phyloP scores from a whole-genome alignment of 768 basidiomycete species.

The Tylopilus plumbeoviolaceoides region DNA sequence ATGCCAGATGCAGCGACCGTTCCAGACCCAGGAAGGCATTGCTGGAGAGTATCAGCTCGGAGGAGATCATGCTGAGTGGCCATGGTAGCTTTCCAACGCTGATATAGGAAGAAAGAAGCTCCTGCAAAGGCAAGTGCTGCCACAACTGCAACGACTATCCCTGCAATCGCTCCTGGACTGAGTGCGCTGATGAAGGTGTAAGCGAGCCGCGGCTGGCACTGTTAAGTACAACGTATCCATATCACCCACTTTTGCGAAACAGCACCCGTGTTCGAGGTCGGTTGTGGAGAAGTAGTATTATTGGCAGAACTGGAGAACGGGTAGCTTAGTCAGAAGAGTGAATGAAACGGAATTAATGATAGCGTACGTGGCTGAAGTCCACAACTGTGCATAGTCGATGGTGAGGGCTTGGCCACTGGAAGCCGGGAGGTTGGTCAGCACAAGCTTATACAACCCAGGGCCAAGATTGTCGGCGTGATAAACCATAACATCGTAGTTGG shows the following conservation, averaged over 20 bases:
- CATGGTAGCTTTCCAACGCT: conserved; percentile 26
- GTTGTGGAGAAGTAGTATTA: neutral
- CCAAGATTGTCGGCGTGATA: conserved; percentile 39
- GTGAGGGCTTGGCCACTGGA: conserved; percentile 18
- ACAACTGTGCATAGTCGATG: conserved; percentile 34
- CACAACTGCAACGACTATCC: conserved; percentile 7
- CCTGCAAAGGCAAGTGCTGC: conserved; percentile 11
- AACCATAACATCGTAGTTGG: conserved; percentile 28
- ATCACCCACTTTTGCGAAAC: conserved; percentile 13
- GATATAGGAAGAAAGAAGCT: conserved; percentile 24
- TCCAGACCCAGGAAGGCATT: neutral
- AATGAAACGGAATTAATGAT: neutral
- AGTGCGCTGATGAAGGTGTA: conserved; percentile 10
- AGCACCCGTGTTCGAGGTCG: neutral
- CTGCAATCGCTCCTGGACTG: conserved; percentile 21
- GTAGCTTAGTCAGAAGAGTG: neutral
- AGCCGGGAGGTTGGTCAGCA: conserved; percentile 31
- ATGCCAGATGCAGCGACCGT: conserved; percentile 7
- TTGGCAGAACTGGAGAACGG: neutral
- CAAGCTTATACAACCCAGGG: conserved; percentile 34
- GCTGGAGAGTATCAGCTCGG: conserved; percentile 10
- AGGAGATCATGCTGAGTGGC: conserved; percentile 12
- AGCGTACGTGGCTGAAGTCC: conserved; percentile 18
- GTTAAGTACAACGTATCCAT: neutral
- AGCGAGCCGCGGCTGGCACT: neutral